A percentile compares a stretch with the other conserved stretches of the same genome.
Conservation (phyloP, 2,329 filamentous ascomycete genomes). For the Sclerotinia borealis region DNA sequence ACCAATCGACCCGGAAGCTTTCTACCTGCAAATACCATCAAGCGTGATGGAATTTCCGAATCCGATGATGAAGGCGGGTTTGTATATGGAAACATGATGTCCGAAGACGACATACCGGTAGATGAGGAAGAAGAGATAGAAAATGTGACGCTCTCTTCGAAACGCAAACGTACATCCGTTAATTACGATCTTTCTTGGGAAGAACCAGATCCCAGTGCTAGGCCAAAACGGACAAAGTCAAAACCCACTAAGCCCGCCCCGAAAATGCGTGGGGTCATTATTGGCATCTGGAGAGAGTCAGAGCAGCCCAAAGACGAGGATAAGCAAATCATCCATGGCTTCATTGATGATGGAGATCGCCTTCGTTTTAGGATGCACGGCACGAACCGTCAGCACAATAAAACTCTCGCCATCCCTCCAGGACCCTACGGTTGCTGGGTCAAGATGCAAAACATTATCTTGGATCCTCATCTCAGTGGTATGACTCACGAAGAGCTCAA, state of each 20-base stretch:
- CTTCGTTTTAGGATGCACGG: slow-evolving; percentile 53
- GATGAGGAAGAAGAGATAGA: slow-evolving; percentile 34
- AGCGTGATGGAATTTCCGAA: not conserved
- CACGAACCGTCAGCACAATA: slow-evolving; percentile 41
- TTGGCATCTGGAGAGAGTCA: slow-evolving; percentile 58
- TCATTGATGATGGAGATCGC: slow-evolving; percentile 55
- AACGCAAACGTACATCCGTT: slow-evolving; percentile 49
- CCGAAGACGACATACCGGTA: slow-evolving; percentile 7
- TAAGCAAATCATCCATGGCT: slow-evolving; percentile 56
- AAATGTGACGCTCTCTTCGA: slow-evolving; percentile 40
- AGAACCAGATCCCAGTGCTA: too few species aligned
- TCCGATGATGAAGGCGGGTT: slow-evolving; percentile 19
- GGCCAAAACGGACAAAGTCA: too few species aligned
- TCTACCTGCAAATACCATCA: too few species aligned
- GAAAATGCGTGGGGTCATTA: slow-evolving; percentile 32
- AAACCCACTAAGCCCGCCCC: slow-evolving; percentile 19
- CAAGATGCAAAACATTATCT: slow-evolving; percentile 55
- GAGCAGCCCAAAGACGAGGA: slow-evolving; percentile 41
- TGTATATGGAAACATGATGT: too few species aligned
- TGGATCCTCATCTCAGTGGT: slow-evolving; percentile 49
- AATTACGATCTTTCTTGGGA: too few species aligned
- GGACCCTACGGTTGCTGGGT: slow-evolving; percentile 60
- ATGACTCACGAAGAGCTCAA: slow-evolving; percentile 53
- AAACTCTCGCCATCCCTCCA: slow-evolving; percentile 44
- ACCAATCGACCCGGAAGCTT: too few species aligned